phyloP scores from a whole-genome alignment of 768 basidiomycete genomes.

The Lentinula raphanica region DNA sequence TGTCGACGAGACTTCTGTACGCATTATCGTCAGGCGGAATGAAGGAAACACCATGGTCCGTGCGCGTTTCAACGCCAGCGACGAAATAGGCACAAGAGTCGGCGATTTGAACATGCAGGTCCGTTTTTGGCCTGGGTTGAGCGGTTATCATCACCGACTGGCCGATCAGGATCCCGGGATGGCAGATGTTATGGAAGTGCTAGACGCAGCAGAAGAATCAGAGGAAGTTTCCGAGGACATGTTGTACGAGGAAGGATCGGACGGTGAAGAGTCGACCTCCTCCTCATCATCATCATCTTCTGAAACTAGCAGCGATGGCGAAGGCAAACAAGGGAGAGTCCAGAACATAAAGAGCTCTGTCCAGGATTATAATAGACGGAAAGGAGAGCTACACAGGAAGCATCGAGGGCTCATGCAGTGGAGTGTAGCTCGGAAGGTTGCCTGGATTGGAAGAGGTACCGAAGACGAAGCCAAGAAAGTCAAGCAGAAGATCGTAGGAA shows the following conservation, averaged over 20 bases:
- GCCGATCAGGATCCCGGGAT: conserved; percentile 30
- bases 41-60: conserved; percentile 12
- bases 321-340: conserved; percentile 16
- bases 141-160: conserved; percentile 34
- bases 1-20: conserved; percentile 21
- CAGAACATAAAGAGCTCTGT: conserved; percentile 24
- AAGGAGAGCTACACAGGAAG: conserved; percentile 42
- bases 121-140: conserved; percentile 35
- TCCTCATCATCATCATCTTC: conserved; percentile 9
- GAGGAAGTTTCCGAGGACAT: conserved; percentile 19
- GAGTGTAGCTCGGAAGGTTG: conserved; percentile 48
- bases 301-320: conserved; percentile 13
- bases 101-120: conserved; percentile 32
- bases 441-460: conserved; percentile 49
- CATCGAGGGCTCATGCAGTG: conserved; percentile 64
- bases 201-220: conserved; percentile 36
- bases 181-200: conserved; percentile 36
- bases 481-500: conserved; percentile 34
- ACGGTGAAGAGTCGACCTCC: conserved; percentile 17
- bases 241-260: neutral
- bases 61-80: conserved; percentile 14
- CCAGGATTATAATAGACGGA: conserved; percentile 37
- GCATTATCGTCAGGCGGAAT: conserved; percentile 1
- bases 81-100: conserved; percentile 21
- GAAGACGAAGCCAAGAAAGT: conserved; percentile 37